phyloP scores from a whole-genome alignment of 2,329 filamentous ascomycete species.

The Metarhizium brunneum region DNA sequence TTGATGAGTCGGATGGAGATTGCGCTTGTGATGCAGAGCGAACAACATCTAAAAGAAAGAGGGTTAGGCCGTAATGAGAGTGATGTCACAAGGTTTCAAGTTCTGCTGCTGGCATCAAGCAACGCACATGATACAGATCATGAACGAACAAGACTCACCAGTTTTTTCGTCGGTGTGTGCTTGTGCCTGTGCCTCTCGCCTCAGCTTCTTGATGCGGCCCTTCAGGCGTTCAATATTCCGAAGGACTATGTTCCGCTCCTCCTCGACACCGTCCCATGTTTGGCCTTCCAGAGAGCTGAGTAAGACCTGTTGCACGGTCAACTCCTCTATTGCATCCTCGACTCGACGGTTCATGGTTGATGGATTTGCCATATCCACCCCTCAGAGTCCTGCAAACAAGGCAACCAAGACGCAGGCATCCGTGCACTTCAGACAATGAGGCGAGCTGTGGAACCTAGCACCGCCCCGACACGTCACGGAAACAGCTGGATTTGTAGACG shows the following conservation, averaged over 20 bases:
- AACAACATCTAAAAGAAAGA: not conserved
- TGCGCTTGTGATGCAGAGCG: not conserved
- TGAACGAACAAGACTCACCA: not conserved
- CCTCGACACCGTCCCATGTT: conserved; percentile 19
- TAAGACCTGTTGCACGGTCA: conserved; percentile 32
- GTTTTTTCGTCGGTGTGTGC: not conserved
- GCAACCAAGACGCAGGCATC: conserved; percentile 6
- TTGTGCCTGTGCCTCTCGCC: not conserved
- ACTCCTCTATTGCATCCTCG: conserved; percentile 27
- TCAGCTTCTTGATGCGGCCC: conserved; percentile 14
- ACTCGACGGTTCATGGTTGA: conserved; percentile 10
- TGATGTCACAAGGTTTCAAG: not conserved
- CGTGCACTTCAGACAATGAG: not conserved
- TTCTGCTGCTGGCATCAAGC: not conserved
- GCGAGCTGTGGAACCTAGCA: not conserved
- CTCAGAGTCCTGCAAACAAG: conserved; percentile 7
- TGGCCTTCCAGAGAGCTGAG: conserved; percentile 28
- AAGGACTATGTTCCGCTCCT: conserved; percentile 6
- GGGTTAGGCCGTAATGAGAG: not conserved
- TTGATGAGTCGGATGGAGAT: not conserved
- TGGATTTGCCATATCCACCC: conserved; percentile 9
- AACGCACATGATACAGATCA: not conserved
- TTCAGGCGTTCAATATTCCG: conserved; percentile 19
- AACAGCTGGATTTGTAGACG: not conserved
- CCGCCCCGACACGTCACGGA: not conserved